A percentile compares a stretch with the other conserved stretches of the same genome.
These are phyloP conservation scores for Lepraria neglecta DNA, from an alignment of 495 filamentous ascomycete genomes.

Conservation along the genomic window DNA sequence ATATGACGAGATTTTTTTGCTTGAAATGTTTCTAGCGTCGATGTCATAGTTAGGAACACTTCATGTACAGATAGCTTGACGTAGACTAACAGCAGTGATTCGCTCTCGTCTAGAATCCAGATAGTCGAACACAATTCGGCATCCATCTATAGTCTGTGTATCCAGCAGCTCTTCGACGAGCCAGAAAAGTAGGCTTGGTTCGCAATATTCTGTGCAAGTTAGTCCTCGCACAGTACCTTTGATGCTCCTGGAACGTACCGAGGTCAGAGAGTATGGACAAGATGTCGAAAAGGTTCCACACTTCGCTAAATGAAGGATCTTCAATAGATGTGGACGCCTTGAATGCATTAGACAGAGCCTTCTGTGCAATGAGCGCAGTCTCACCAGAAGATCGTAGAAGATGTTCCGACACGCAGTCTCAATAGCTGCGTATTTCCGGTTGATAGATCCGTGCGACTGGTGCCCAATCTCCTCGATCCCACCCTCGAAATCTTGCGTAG, in stretches of 20 bases:
- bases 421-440: constrained; percentile 51
- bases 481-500: constrained; percentile 39
- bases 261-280: constrained; percentile 78
- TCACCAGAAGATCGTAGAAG: constrained; percentile 70
- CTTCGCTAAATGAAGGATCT: constrained; percentile 63
- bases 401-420: constrained; percentile 72
- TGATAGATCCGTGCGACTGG: constrained; percentile 17
- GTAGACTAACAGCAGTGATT: constrained; percentile 57
- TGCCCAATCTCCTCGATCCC: constrained; percentile 29
- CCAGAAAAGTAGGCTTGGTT: constrained; percentile 76
- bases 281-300: constrained; percentile 93
- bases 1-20: constrained; percentile 78
- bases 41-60: constrained; percentile 12
- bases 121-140: constrained; percentile 85
- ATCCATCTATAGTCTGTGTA: constrained; percentile 87
- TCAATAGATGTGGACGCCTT: constrained; percentile 66
- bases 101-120: constrained; percentile 85
- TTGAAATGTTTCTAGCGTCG: constrained; percentile 62
- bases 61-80: background rate
- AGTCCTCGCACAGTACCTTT: constrained; percentile 29
- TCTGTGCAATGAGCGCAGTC: constrained; percentile 26
- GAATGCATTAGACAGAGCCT: constrained; percentile 22
- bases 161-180: constrained; percentile 93
- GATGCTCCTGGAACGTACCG: constrained; percentile 39
- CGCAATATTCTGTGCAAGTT: constrained; percentile 61